Base-by-base conservation (phyloP, 148 eudicot species). In the Rhododendron simsii region DNA sequence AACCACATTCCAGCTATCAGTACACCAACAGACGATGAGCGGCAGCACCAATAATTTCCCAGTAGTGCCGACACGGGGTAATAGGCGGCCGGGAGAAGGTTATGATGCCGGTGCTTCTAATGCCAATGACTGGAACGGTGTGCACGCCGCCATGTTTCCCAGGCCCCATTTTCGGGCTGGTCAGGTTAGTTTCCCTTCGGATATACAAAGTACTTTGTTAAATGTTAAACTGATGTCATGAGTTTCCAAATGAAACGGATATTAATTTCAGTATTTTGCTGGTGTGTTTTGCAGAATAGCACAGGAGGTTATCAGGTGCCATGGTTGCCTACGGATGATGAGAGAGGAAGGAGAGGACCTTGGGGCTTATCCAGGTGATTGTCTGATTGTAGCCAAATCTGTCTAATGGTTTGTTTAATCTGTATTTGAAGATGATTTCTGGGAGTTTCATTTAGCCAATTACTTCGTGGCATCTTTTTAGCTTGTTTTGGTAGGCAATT, bases 301-400 rank as follows among this genome's bases (percentile, higher is more conserved):
- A 59, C 45, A 39, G 85, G 83, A 81, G 63, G 63, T 61, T 83
- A 83, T 21, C 71, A 10, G 7, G 86, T 79, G 82, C 87, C 87
- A 39, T 85, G 88, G 89, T 73, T 50, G 51, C 75, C 57, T 6
- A 44, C 26, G 21, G 84, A 87, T 78, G 91, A 88, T 23, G 57
- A 87, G 23, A 67, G 39, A 23, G n/a, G 15, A 16, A 23, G 10
- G n/a, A 50, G 65, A 84, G 87, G 76, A 71, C 55, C 85, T 82
- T 82, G 69, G 83, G 85, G 85, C 80, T 83, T 82, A 55, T 10
- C 87, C 78, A 90, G 90, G 92, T 88, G 39, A 81, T 51, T 73
- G 6, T 71, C 53, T 67, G 26, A 45, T 81, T 33, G 39, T 28
- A 13, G 3, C 74, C 73, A 53, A 53, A 53, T 8, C 21, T 37